Evolutionary conservation across 306 rosid genomes (phyloP).

Genomic region (Acacia crassicarpa): DNA sequence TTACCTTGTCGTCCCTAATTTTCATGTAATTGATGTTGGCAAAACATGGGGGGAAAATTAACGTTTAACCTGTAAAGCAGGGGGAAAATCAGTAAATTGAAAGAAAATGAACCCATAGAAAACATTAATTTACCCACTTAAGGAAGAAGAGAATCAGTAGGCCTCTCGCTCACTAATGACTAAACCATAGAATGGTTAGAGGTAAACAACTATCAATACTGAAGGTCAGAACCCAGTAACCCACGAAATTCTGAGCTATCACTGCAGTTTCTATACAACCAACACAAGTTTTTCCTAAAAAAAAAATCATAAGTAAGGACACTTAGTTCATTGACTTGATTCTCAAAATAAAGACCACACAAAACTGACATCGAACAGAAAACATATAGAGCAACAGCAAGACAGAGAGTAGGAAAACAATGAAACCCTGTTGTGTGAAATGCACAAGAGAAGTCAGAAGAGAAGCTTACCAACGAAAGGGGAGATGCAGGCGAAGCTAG

Average conservation of each 20-base stretch:
- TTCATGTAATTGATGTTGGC: conserved; percentile 85
- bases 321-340: neutral
- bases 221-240: neutral
- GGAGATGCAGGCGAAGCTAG: too few species aligned
- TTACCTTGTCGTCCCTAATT: conserved; percentile 80
- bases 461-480: conserved; percentile 23
- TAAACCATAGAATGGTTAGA: neutral
- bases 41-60: conserved; percentile 47
- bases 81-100: neutral
- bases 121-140: neutral
- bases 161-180: neutral
- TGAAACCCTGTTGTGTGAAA: neutral
- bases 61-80: conserved; percentile 18
- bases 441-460: neutral
- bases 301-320: neutral
- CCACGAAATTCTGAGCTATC: neutral
- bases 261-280: neutral
- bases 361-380: neutral
- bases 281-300: neutral
- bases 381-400: neutral
- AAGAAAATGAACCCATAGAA: neutral
- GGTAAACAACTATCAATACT: neutral
- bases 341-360: neutral
- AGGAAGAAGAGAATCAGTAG: neutral
- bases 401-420: neutral